Evolutionary conservation across 768 basidiomycete species (phyloP), one percentile per base, ranked within the genome.

Genomic region (Mycena chlorophos): DNA sequence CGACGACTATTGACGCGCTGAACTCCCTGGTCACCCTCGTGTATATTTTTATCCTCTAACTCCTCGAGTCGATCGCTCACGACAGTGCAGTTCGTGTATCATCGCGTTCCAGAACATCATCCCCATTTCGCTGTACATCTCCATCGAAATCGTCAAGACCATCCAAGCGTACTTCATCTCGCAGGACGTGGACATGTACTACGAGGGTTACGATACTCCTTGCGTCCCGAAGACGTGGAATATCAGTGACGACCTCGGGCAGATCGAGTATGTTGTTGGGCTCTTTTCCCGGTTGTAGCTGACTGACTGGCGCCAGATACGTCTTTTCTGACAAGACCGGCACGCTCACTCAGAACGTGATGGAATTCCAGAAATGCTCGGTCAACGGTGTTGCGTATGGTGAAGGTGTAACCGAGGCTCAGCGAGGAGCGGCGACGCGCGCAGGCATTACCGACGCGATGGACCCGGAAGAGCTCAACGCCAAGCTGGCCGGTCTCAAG

Each of bases 191-290:
- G 95, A 98, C 70, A 95, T 98, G 93, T 97, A 93, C 76, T 97
- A 97, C 73, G 76, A 81, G 55, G 84, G 88, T 31, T 87, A 88
- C 69, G 86, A 97, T 67, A 87, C 91, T 2, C 76, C 92, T 0
- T 98, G 96, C 64, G 85, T 94, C 3, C 95, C 96, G 25, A 98
- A 98, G 71, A 95, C 92, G 4, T 98, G 96, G 95, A 96, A 95
- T 68, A 95, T 98, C 64, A 97, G 94, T 3, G 96, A 98, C 68
- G 96, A 98, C 73, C 85, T 99, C 2, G 96, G 96, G 23, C 96
- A 98, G 75, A 98, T 98, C 71, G 95, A 98, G 75, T 99, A 96
- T 70, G 78, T 34, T n/a, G 28, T 26, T n/a, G 16, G 30, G 16
- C 34, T 6, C 29, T 81, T 80, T 58, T 94, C 89, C 10, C 93